Percentiles rank a stretch among this genome's conserved stretches.
Conservation (phyloP, 192 early-diverging fungal species). For the Pilobolus umbonatus region DNA sequence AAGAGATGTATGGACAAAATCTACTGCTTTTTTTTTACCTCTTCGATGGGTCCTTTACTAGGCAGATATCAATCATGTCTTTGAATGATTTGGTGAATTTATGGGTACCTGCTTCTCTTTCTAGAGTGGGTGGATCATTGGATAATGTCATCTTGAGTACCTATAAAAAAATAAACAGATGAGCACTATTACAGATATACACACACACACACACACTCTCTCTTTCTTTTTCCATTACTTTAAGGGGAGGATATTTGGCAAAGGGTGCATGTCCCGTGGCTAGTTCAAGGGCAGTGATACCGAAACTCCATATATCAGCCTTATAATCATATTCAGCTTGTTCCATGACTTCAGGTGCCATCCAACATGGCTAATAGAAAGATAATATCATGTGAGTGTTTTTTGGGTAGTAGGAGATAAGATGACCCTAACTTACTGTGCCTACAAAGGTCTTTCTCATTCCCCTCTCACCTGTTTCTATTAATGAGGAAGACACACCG, state of each 20-base stretch:
- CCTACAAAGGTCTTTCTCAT: conserved; percentile 70
- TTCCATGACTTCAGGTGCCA: conserved; percentile 88
- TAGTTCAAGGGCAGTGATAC: conserved; percentile 81
- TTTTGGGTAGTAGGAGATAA: background rate
- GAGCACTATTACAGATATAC: background rate
- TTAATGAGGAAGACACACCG: conserved; percentile 64
- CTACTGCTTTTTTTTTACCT: conserved; percentile 29
- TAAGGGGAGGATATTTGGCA: conserved; percentile 83
- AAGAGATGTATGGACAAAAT: background rate
- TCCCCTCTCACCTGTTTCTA: conserved; percentile 58
- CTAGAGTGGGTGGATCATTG: conserved; percentile 81
- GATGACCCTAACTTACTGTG: conserved; percentile 39
- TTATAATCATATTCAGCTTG: conserved; percentile 85
- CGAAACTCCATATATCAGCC: conserved; percentile 91
- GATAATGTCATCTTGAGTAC: conserved; percentile 85
- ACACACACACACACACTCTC: background rate
- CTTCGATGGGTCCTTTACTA: conserved; percentile 74
- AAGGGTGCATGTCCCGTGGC: conserved; percentile 87
- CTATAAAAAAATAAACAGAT: conserved; percentile 32
- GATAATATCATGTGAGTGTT: background rate
- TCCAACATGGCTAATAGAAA: conserved; percentile 48
- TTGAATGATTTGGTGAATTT: conserved; percentile 76
- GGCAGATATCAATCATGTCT: conserved; percentile 82
- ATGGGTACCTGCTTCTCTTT: conserved; percentile 66
- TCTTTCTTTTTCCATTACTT: conserved; percentile 54